phyloP scores from a whole-genome alignment of 2,329 filamentous ascomycete species.

The Penicillium sp. region DNA sequence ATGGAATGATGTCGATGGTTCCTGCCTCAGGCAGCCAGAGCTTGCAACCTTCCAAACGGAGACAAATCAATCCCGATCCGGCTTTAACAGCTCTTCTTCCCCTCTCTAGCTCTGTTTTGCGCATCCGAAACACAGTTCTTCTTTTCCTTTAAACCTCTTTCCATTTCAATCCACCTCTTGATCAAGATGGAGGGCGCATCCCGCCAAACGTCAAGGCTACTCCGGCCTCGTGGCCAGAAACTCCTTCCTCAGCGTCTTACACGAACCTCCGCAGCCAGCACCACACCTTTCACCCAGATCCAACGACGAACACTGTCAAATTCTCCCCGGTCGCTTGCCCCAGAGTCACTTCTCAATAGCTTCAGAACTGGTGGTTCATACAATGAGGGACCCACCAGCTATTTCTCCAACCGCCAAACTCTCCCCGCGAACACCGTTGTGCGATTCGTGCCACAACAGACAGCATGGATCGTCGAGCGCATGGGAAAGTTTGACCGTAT shows the following conservation, averaged over 20 bases:
- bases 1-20: neutral
- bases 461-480: slow-evolving; percentile 98
- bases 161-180: neutral
- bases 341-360: slow-evolving; percentile 36
- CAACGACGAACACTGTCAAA: slow-evolving; percentile 35
- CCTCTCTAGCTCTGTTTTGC: slow-evolving; percentile 9
- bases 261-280: slow-evolving; percentile 13
- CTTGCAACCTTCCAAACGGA: slow-evolving; percentile 5
- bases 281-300: slow-evolving; percentile 25
- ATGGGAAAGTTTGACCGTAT: slow-evolving; percentile 98
- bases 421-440: slow-evolving; percentile 92
- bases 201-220: slow-evolving; percentile 36
- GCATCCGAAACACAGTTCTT: neutral
- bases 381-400: slow-evolving; percentile 60
- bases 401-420: slow-evolving; percentile 66
- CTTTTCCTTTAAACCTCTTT: slow-evolving; percentile 2
- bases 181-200: slow-evolving; percentile 40
- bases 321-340: slow-evolving; percentile 29
- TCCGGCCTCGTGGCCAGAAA: slow-evolving; percentile 28
- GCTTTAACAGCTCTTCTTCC: slow-evolving; percentile 14
- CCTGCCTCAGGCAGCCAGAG: slow-evolving; percentile 29
- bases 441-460: slow-evolving; percentile 98
- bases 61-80: slow-evolving; percentile 18
- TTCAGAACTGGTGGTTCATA: slow-evolving; percentile 27
- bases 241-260: slow-evolving; percentile 27